A percentile compares a stretch with the other conserved stretches of the same genome.
Conservation (phyloP, 2,329 filamentous ascomycete species). For the Pezicula radicicola region DNA sequence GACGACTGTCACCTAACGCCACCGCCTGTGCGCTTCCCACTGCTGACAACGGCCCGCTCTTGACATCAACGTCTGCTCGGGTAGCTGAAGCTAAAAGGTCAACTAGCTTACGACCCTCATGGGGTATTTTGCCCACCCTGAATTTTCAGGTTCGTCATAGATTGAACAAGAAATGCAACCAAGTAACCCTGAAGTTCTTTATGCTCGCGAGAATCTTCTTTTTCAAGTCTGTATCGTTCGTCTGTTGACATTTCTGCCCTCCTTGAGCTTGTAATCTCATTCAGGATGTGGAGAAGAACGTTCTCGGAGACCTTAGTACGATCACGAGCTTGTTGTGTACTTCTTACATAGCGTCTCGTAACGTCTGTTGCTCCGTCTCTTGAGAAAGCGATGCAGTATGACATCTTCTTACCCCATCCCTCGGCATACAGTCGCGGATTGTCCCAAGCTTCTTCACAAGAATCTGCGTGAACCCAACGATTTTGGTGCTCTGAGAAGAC, state of each 20-base stretch:
- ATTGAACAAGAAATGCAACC: slow-evolving; percentile 66
- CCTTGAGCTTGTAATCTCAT: slow-evolving; percentile 83
- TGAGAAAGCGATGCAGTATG: slow-evolving; percentile 95
- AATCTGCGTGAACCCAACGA: slow-evolving; percentile 95
- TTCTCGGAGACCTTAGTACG: slow-evolving; percentile 82
- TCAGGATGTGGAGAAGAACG: slow-evolving; percentile 84
- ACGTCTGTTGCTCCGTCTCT: slow-evolving; percentile 78
- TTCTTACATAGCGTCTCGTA: slow-evolving; percentile 67
- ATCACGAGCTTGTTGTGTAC: slow-evolving; percentile 66
- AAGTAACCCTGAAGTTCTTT: slow-evolving; percentile 72
- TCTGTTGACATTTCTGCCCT: slow-evolving; percentile 83
- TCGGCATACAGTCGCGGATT: slow-evolving; percentile 89
- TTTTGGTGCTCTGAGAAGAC: slow-evolving; percentile 92
- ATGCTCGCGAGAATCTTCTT: slow-evolving; percentile 75
- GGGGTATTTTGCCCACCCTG: neutral
- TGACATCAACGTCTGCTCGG: too few relatives aligned
- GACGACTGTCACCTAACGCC: too few relatives aligned
- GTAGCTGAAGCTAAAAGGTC: too few relatives aligned
- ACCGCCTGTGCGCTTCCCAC: too few relatives aligned
- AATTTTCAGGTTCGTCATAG: neutral
- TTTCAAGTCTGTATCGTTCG: slow-evolving; percentile 75
- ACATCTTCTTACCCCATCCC: slow-evolving; percentile 95
- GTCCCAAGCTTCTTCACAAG: slow-evolving; percentile 93
- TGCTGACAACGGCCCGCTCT: too few relatives aligned
- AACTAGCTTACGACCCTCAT: too few relatives aligned